A percentile compares a stretch with the other conserved stretches of the same genome.
These are phyloP conservation scores for Sphaerostilbella broomeana DNA, from an alignment of 2,329 filamentous ascomycete genomes.

Conservation along the genomic window DNA sequence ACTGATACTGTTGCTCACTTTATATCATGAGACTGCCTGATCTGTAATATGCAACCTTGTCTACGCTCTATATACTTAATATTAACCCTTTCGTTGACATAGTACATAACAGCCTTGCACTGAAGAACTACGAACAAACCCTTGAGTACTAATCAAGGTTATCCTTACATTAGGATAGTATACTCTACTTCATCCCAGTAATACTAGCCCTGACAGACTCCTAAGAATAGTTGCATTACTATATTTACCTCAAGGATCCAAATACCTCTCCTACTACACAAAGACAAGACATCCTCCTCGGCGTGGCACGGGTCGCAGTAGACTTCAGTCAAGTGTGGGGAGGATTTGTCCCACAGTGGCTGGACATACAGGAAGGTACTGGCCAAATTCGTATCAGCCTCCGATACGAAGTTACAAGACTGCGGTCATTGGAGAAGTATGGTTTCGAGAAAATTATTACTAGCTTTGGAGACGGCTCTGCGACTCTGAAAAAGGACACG, in stretches of 20 bases:
- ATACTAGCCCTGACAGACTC: too few relatives aligned
- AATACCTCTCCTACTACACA: neutral
- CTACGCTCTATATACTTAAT: too few relatives aligned
- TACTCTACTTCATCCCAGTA: too few relatives aligned
- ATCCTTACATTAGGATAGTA: too few relatives aligned
- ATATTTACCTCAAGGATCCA: neutral
- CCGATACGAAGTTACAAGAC: neutral
- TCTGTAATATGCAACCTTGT: too few relatives aligned
- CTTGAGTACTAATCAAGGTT: too few relatives aligned
- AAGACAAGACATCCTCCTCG: neutral
- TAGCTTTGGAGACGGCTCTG: neutral
- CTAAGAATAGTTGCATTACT: too few relatives aligned
- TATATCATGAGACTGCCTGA: too few relatives aligned
- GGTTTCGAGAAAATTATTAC: neutral
- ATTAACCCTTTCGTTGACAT: too few relatives aligned
- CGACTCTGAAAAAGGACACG: neutral
- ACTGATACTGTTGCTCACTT: too few relatives aligned
- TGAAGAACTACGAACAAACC: too few relatives aligned
- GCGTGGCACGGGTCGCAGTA: constrained; percentile 1
- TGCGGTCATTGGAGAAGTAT: neutral
- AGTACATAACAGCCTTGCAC: too few relatives aligned
- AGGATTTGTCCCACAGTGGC: constrained; percentile 1
- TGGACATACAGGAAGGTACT: constrained; percentile 1
- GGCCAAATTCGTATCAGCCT: constrained; percentile 1
- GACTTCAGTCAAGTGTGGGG: neutral